Percentiles rank a stretch among this genome's conserved stretches.
Conservation (phyloP, 768 basidiomycete genomes). For the Inosperma sp. region DNA sequence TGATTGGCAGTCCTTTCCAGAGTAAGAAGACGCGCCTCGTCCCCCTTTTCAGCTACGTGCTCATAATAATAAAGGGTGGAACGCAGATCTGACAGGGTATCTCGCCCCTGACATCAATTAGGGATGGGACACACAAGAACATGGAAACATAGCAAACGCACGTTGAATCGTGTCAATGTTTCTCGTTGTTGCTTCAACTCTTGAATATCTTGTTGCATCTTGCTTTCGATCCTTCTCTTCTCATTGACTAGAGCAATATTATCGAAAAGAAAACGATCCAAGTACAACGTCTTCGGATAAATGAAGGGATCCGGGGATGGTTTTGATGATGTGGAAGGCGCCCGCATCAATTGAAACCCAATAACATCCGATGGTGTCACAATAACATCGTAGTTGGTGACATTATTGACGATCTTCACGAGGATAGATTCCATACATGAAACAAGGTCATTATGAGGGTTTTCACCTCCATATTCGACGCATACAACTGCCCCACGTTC, state of each 20-base stretch:
- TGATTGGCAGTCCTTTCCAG: slow-evolving; percentile 45
- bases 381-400: slow-evolving; percentile 51
- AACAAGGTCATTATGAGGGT: slow-evolving; percentile 52
- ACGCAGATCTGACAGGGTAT: slow-evolving; percentile 57
- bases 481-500: slow-evolving; percentile 45
- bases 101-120: slow-evolving; percentile 44
- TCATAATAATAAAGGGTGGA: slow-evolving; percentile 70
- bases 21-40: slow-evolving; percentile 42
- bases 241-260: slow-evolving; percentile 46
- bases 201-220: slow-evolving; percentile 46
- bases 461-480: slow-evolving; percentile 44
- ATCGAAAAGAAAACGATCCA: slow-evolving; percentile 66
- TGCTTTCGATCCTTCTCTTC: slow-evolving; percentile 33
- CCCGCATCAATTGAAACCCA: slow-evolving; percentile 44
- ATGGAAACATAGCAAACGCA: slow-evolving; percentile 30
- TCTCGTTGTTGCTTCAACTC: slow-evolving; percentile 43
- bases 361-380: slow-evolving; percentile 60
- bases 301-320: slow-evolving; percentile 40
- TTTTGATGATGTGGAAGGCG: slow-evolving; percentile 18
- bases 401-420: slow-evolving; percentile 27
- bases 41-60: slow-evolving; percentile 49
- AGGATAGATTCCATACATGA: slow-evolving; percentile 47
- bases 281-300: slow-evolving; percentile 62
- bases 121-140: not conserved
- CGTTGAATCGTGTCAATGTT: slow-evolving; percentile 50